Evolutionary conservation across 192 early-diverging fungal genomes (phyloP), one percentile per base, ranked within the genome.

Genomic region (Entophlyctis luteolus): DNA sequence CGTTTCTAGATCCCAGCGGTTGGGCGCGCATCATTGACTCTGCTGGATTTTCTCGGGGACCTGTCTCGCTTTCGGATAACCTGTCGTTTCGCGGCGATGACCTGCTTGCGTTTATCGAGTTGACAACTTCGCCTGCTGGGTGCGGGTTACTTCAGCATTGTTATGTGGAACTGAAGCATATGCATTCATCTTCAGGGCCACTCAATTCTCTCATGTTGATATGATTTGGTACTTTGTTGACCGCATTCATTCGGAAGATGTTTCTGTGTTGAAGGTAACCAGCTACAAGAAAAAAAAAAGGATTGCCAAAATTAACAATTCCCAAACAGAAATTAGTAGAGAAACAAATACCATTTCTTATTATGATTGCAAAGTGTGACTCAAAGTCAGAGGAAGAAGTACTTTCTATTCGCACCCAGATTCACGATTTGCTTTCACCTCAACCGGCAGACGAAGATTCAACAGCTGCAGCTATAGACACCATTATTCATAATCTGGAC

Each of bases 151-250:
- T 42, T 42, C n/a, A n/a, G n/a, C 39, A 12, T 42, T 8, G 8
- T 8, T 42, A 12, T 42, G n/a, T 42, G n/a, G n/a, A n/a, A n/a
- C n/a, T 42, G 8, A 12, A 8, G n/a, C n/a, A 12, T 42, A 42
- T 12, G 8, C 39, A n/a, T 42, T 42, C n/a, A 12, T 42, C 10
- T 42, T 42, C 39, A 42, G 5, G 16, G 32, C 5, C 4, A 22
- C 6, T 4, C 45, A 48, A 8, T 25, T 63, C 5, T 23, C 32
- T 25, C 63, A 66, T 48, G 28, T 66, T 34, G 63, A 66, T 33
- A 66, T 66, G 63, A 23, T 66, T 12, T 66, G 63, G 63, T 55
- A 54, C 23, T 33, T 66, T 8, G 50, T 66, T 6, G 63, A 66
- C 29, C 28, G 50, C n/a, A 54, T 66, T 22, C 34, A 54, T 4